These are phyloP conservation scores for Hyaloscypha hepaticicola DNA, from an alignment of 495 filamentous ascomycete species.

Conservation along the genomic window DNA sequence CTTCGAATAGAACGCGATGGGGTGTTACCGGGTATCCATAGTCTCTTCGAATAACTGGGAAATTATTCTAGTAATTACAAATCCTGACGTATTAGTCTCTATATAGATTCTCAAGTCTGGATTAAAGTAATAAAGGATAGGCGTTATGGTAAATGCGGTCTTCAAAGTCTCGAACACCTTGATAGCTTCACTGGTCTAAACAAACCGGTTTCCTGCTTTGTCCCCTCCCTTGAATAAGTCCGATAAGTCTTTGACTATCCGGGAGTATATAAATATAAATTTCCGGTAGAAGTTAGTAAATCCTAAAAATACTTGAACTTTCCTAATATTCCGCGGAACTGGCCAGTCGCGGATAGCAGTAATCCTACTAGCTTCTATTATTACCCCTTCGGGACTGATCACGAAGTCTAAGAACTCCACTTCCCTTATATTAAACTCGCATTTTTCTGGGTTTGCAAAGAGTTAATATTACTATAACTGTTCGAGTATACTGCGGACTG, in stretches of 20 bases:
- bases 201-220: background rate
- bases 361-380: slow-evolving; percentile 17
- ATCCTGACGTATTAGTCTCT: background rate
- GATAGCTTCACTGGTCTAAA: background rate
- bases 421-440: background rate
- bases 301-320: too few species aligned
- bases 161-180: background rate
- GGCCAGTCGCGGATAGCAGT: too few species aligned
- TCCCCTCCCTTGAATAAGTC: background rate
- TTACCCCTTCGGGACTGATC: slow-evolving; percentile 14
- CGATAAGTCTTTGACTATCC: background rate
- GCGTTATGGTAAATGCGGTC: background rate
- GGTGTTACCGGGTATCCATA: background rate
- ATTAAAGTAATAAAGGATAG: background rate
- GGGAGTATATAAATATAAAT: slow-evolving; percentile 19
- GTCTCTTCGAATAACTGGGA: background rate
- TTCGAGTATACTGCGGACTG: slow-evolving; percentile 4
- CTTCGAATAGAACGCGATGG: background rate
- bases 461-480: background rate
- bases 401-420: background rate
- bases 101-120: background rate
- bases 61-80: background rate
- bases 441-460: background rate
- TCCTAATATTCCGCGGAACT: too few species aligned
- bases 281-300: slow-evolving; percentile 25